Conservation (phyloP, 176 grass and related monocot species). For the Triticum urartu region DNA sequence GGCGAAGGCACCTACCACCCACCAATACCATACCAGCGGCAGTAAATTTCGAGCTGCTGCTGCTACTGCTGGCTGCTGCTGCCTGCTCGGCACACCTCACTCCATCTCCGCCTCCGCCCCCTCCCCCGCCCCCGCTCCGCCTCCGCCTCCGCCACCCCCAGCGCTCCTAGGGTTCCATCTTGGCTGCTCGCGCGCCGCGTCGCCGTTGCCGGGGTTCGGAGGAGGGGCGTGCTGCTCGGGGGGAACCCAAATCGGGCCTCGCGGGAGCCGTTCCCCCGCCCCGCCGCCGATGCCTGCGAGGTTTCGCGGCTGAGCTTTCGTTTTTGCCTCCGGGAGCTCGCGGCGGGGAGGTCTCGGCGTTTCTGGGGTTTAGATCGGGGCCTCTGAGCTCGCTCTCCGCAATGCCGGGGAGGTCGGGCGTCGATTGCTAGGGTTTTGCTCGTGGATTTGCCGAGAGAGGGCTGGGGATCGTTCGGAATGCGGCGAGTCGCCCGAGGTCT, state of each 20-base stretch:
- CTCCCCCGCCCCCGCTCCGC: neutral
- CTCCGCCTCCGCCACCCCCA: neutral
- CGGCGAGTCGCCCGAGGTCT: neutral
- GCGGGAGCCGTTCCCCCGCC: neutral
- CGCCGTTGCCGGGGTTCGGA: conserved; percentile 15
- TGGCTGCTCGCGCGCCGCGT: conserved; percentile 1
- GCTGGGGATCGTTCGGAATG: neutral
- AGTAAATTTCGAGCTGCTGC: conserved; percentile 49
- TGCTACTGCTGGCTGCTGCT: neutral
- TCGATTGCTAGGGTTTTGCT: conserved; percentile 42
- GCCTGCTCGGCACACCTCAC: neutral
- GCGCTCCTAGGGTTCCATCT: conserved; percentile 47
- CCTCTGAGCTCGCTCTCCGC: neutral
- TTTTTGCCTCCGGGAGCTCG: neutral
- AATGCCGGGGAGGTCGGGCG: conserved; percentile 23
- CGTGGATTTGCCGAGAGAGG: conserved; percentile 20
- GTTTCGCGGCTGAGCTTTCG: neutral
- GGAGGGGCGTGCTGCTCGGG: neutral
- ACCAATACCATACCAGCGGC: conserved; percentile 34
- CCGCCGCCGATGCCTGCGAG: neutral
- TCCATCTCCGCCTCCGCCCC: neutral
- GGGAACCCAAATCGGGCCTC: conserved; percentile 11
- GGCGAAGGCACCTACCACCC: conserved; percentile 20
- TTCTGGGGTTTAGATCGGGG: conserved; percentile 35
- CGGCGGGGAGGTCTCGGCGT: neutral